Conservation (phyloP, 306 rosid genomes). For the Gastrolobium bilobum region DNA sequence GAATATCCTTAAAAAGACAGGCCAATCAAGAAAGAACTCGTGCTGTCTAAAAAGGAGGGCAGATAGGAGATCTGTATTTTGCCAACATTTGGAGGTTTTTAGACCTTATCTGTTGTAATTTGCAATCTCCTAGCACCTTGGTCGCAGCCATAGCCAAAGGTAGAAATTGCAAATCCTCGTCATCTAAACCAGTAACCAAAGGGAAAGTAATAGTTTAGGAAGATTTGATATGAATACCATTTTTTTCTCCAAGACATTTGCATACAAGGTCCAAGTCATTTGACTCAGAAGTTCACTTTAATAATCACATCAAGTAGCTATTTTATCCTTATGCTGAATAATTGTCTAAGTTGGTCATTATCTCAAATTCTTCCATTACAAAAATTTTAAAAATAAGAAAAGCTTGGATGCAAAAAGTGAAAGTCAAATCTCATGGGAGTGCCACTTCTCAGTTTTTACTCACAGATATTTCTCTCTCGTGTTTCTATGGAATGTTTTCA, state of each 20-base stretch:
- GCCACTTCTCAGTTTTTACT: neutral
- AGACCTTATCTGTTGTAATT: neutral
- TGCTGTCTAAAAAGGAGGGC: constrained; percentile 11
- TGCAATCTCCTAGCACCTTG: constrained; percentile 15
- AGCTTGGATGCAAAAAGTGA: neutral
- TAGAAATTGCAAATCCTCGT: constrained; percentile 6
- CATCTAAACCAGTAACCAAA: neutral
- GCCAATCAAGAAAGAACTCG: constrained; percentile 13
- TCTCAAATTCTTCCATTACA: neutral
- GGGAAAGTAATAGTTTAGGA: neutral
- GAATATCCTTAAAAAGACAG: neutral
- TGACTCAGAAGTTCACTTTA: neutral
- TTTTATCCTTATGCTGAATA: neutral
- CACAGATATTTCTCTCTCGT: neutral
- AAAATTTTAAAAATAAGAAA: neutral
- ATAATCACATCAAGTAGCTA: neutral
- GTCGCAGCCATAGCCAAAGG: constrained; percentile 19
- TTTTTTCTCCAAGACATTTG: neutral
- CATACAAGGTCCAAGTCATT: neutral
- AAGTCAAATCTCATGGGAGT: neutral
- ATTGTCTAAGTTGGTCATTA: neutral
- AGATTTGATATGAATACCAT: neutral
- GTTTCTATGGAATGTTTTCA: neutral
- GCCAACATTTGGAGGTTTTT: neutral
- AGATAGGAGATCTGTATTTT: neutral